Evolutionary conservation across 805 yeast species (phyloP), one percentile per base, ranked within the genome.

Genomic region (Suhomyces tanzawaensis): DNA sequence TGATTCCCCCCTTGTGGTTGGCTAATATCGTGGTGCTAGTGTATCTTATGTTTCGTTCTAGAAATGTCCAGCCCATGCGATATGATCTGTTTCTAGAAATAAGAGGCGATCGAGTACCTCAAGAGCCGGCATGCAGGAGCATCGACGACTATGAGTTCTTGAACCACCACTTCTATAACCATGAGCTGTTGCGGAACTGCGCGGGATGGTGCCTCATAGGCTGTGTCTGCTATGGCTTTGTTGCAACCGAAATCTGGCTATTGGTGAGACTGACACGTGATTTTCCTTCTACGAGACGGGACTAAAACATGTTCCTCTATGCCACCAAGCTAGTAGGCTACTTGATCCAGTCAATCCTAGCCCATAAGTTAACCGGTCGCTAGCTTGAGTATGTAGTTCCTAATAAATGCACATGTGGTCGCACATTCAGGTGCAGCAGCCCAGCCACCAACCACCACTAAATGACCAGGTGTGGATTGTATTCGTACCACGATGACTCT

Each of bases 1-100:
- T 50, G 8, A 36, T 48, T 21, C 63, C 62, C 13, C 29, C 40
- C 3, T 7, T 52, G n/a, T 57, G 63, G 62, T 1, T 51, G 0
- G 36, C 30, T 14, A 42, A 41, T 29, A 23, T 49, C 4, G 32
- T 29, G 1, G 22, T 36, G 2, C 34, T 52, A 2, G 8, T 41
- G 3, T 42, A 27, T 21, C 38, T 34, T 2, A 27, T 48, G 14
- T 21, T 14, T 17, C 16, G 30, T 14, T 38, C 23, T 7, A 19
- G 14, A n/a, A 24, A 40, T 8, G 28, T 32, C 24, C n/a, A 21
- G 14, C 47, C 53, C 12, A 15, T 34, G 3, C 32, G 45, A 17
- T 28, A 30, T 12, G 33, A 44, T 19, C 35, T 34, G 21, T 51
- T 36, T 37, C 39, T 51, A 12, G 30, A 36, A 19, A 28, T 37